These are phyloP conservation scores for Babesia sp. DNA, from an alignment of 169 alveolate genomes.

Conservation along the genomic window DNA sequence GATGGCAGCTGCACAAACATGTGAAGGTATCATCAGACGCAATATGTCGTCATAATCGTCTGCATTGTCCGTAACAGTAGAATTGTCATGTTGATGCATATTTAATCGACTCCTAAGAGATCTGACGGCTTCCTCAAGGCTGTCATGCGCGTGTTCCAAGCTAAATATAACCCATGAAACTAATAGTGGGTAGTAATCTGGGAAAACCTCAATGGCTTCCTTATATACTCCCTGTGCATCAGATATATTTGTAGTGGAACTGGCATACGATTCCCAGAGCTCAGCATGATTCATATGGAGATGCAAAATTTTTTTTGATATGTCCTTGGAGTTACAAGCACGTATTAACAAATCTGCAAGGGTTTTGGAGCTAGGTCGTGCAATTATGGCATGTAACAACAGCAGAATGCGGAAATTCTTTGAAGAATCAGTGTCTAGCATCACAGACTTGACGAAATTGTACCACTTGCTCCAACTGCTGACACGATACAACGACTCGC, in stretches of 20 bases:
- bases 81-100: neutral
- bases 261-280: conserved; percentile 19
- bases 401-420: neutral
- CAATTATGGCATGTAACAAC: conserved; percentile 4
- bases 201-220: conserved; percentile 21
- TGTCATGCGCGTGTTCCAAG: neutral
- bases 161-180: neutral
- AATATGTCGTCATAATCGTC: neutral
- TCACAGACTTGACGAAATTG: conserved; percentile 36
- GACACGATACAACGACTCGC: conserved; percentile 11
- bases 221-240: conserved; percentile 3
- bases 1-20: neutral
- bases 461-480: conserved; percentile 37
- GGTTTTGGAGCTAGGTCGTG: conserved; percentile 1
- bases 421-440: neutral
- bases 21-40: conserved; percentile 6
- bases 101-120: neutral
- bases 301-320: conserved; percentile 18
- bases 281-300: conserved; percentile 8
- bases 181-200: conserved; percentile 1
- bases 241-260: neutral
- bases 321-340: conserved; percentile 20
- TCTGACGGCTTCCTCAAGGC: neutral
- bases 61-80: neutral
- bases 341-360: conserved; percentile 12